Conservation (phyloP, 2,329 filamentous ascomycete species). For the Talaromyces pinophilus region DNA sequence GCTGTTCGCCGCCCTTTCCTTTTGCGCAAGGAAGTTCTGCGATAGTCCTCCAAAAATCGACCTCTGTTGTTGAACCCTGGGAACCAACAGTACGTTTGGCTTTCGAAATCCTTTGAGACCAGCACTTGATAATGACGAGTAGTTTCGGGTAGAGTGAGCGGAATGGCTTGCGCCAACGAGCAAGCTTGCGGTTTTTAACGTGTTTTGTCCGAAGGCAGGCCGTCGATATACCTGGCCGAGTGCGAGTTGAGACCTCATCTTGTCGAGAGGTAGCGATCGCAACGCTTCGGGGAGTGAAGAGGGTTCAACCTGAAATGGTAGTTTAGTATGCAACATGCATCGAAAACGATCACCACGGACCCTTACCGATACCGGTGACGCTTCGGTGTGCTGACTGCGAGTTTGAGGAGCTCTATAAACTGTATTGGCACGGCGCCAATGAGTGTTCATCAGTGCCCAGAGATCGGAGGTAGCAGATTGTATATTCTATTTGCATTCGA, state of each 20-base stretch:
- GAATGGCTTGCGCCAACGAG: slow-evolving; percentile 25
- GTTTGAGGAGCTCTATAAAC: slow-evolving; percentile 18
- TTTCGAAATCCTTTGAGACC: slow-evolving; percentile 31
- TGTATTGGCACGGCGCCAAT: slow-evolving; percentile 37
- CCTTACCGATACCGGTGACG: slow-evolving; percentile 24
- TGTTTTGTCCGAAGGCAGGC: slow-evolving; percentile 22
- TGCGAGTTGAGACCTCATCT: slow-evolving; percentile 28
- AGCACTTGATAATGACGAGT: slow-evolving; percentile 37
- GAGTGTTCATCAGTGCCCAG: slow-evolving; percentile 46
- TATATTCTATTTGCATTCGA: slow-evolving; percentile 45
- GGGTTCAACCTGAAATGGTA: slow-evolving; percentile 23
- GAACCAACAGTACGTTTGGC: slow-evolving; percentile 29
- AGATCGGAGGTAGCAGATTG: slow-evolving; percentile 45
- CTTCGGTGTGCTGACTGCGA: slow-evolving; percentile 10
- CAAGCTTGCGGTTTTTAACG: slow-evolving; percentile 24
- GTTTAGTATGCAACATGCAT: not conserved
- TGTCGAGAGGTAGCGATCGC: slow-evolving; percentile 30
- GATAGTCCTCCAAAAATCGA: slow-evolving; percentile 44
- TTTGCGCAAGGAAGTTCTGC: slow-evolving; percentile 70
- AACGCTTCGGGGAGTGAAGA: slow-evolving; percentile 33
- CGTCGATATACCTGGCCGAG: slow-evolving; percentile 27
- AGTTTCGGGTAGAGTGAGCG: slow-evolving; percentile 31
- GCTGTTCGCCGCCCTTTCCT: slow-evolving; percentile 90
- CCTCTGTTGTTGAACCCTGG: slow-evolving; percentile 39
- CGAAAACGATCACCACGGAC: not conserved